Evolutionary conservation across 2,329 filamentous ascomycete genomes (phyloP), one percentile per base, ranked within the genome.

Genomic region (Fusarium dimerum): DNA sequence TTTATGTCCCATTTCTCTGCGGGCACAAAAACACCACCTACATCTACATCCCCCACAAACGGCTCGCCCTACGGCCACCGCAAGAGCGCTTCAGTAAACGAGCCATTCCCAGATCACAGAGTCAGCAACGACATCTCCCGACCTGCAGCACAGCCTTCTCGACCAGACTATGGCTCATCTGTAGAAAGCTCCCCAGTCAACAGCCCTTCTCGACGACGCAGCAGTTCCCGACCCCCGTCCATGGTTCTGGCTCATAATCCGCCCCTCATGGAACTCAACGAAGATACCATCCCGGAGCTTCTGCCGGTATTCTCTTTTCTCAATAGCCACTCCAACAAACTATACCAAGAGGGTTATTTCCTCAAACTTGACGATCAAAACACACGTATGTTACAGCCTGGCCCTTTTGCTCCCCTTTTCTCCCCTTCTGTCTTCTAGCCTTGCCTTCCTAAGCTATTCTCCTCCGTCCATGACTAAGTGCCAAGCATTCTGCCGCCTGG

Each of bases 291-390:
- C 57, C 92, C 94, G 38, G 94, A 99, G 78, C 80, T 99, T 57
- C 89, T 92, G 75, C 93, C 92, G 59, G 92, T 97, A 66, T 97
- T 97, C 73, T 90, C 85, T 55, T 94, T 91, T 68, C 82, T 99
- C 60, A 97, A 96, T 75, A 94, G 88, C 73, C 94, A 99, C 71
- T 88, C 86, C 52, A 97, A 97, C 73, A 97, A 97, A 75, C 78
- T 97, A 50, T 99, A 97, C 71, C 92, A 97, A 64, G 94, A 99
- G 75, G 94, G 94, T 38, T 99, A 97, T 68, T 97, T 99, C 62
- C 76, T 99, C 63, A 99, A 97, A 74, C 78, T 99, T 45, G 93
- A 97, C 71, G 94, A 99, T 72, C 86, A 96, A 63, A 95, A 97
- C 67, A 87, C 86, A 50, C 87, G 92, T 96, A 82, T 64, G 90